Evolutionary conservation across 441 rosid species (phyloP), one percentile per base, ranked within the genome.

Genomic region (Melastoma candidum): DNA sequence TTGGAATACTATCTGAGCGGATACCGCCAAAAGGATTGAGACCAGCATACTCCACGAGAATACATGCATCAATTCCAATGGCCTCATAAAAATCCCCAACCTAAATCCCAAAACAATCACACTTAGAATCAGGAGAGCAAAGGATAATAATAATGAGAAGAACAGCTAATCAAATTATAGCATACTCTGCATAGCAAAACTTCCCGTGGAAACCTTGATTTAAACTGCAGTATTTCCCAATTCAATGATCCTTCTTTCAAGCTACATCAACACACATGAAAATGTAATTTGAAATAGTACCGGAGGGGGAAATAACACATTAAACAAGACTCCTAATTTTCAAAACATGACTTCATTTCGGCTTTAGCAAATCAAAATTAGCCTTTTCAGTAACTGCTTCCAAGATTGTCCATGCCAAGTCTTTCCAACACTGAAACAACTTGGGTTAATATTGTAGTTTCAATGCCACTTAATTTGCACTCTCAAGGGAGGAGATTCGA

Each of bases 71-170:
- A 62, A 93, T 83, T 54, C 99, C 99, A 54, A 93, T 72, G 58
- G 99, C 85, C 71, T 93, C 99, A 71, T 89, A 93, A 71, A 93
- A 89, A 10, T 93, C 99, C 41, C 99, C 99, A 32, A 93, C 99
- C 97, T 93, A 79, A 27, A 46, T 58, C 56, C 26, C 44, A 22
- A 45, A 60, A 68, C 17, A 27, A 51, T 47, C 12, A 25, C 22
- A 48, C 12, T 47, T 10, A 14, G 51, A 32, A 9, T 7, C 41
- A 3, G 47, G 46, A n/a, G 11, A 12, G 50, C 54, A 12, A 59
- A 27, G 46, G 17, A 24, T 11, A 63, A 26, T 51, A 47, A 49
- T 0, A 2, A 2, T 10, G 45, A 50, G 29, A 52, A 52, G 56
- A 43, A 3, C 43, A 39, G 17, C 4, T 43, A 12, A 32, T 10